phyloP scores from a whole-genome alignment of 768 basidiomycete species.

The Lactarius vividus region DNA sequence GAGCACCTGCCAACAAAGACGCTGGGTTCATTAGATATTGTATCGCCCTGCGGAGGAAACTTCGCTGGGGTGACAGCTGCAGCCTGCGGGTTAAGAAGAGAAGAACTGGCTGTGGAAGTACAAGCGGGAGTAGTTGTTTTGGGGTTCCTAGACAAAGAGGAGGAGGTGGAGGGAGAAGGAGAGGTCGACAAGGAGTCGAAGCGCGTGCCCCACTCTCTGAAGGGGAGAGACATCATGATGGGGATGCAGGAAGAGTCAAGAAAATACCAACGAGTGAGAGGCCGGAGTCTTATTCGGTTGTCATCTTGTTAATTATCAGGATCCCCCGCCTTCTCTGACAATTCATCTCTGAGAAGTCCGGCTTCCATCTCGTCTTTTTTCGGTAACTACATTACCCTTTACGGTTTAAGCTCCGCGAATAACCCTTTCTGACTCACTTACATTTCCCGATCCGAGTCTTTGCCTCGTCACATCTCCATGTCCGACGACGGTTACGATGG shows the following conservation, averaged over 20 bases:
- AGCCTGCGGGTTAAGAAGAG: slow-evolving; percentile 27
- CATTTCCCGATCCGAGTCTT: slow-evolving; percentile 25
- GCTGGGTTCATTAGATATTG: slow-evolving; percentile 69
- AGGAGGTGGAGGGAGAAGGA: slow-evolving; percentile 40
- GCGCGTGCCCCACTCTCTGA: slow-evolving; percentile 68
- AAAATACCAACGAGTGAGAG: slow-evolving; percentile 21
- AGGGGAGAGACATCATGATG: slow-evolving; percentile 42
- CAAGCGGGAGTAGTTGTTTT: slow-evolving; percentile 12
- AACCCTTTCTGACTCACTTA: slow-evolving; percentile 5
- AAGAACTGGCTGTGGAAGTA: slow-evolving; percentile 25
- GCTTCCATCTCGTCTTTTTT: slow-evolving; percentile 1
- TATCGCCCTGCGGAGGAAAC: slow-evolving; percentile 33
- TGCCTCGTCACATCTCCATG: slow-evolving; percentile 45
- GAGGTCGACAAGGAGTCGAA: slow-evolving; percentile 61
- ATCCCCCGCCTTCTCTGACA: background rate
- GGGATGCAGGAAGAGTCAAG: slow-evolving; percentile 13
- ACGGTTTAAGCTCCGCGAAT: slow-evolving; percentile 24
- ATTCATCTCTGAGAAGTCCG: slow-evolving; percentile 15
- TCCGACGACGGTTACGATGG: slow-evolving; percentile 85
- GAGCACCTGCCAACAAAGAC: slow-evolving; percentile 80
- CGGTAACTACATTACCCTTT: slow-evolving; percentile 1
- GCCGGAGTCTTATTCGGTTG: slow-evolving; percentile 24
- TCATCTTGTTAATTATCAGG: slow-evolving; percentile 1
- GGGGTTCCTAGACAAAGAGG: slow-evolving; percentile 21
- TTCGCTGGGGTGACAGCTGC: slow-evolving; percentile 28